Base-by-base conservation (phyloP, 345 rosid genomes). In the Populus simonii region DNA sequence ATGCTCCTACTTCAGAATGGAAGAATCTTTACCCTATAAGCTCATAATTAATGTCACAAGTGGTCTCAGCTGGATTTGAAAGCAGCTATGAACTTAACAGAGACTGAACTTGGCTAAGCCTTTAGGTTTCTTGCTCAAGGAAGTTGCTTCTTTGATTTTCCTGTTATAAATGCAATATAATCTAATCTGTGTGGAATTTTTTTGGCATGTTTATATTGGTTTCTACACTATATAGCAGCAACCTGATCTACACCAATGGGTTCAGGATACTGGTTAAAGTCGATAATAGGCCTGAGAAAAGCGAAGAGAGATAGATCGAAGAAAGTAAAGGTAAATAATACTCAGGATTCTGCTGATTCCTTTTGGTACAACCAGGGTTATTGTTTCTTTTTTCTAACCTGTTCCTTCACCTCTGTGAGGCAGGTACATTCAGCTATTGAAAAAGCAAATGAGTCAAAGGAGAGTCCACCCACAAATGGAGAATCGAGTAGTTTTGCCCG, bases 251-350 rank as follows among this genome's bases (percentile, higher is more conserved):
- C 70, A 43, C 57, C 36, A 62, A 88, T 92, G 93, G 93, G 93
- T 80, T 71, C 88, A 27, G 92, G 92, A 62, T 75, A 84, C 77
- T 89, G 96, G 82, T 79, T 91, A 71, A 83, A 91, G 74, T 81
- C 83, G 22, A 36, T 87, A 57, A 80, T 83, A 73, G 43, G 88
- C 74, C 67, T 72, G 6, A 87, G 79, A 81, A 87, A 84, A 80
- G 63, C 74, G 33, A 90, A 89, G 73, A 68, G 80, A 45, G 83
- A 63, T 74, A 82, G 81, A 76, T 82, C 89, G 66, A 87, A 79
- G 66, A 85, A 78, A 76, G 82, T 74, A 38, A 88, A 89, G 92
- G 92, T 89, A 83, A 55, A 53, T 41, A 1, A 16, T 25, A 29
- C 20, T n/a, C 41, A 57, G 47, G 45, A 76, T 66, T 47, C 61